Percentiles rank a stretch among this genome's conserved stretches.
Evolutionary conservation across 2,329 filamentous ascomycete genomes (phyloP).

Genomic region (Xylaria sp.): DNA sequence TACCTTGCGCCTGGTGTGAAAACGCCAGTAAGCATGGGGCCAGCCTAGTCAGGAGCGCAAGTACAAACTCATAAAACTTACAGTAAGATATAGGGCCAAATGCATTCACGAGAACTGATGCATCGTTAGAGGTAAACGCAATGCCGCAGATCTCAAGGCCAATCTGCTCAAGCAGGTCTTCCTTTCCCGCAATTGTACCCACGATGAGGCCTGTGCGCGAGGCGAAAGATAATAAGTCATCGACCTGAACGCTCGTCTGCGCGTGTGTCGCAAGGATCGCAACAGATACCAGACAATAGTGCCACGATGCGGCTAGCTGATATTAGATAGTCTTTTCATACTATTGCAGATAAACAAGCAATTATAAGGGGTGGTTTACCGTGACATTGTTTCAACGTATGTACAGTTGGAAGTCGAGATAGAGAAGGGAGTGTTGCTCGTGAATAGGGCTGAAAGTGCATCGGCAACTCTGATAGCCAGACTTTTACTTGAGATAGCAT

Average conservation of each 20-base stretch:
- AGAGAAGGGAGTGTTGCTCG: slow-evolving; percentile 30
- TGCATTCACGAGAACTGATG: slow-evolving; percentile 58
- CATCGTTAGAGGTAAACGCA: slow-evolving; percentile 56
- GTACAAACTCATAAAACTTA: slow-evolving; percentile 43
- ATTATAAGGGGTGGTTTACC: slow-evolving; percentile 47
- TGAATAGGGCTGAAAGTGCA: slow-evolving; percentile 50
- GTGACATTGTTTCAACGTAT: slow-evolving; percentile 57
- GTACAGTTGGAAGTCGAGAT: slow-evolving; percentile 51
- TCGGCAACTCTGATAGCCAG: slow-evolving; percentile 52
- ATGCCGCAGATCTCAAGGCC: slow-evolving; percentile 57
- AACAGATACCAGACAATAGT: slow-evolving; percentile 55
- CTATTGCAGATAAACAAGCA: not conserved
- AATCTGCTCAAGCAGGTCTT: slow-evolving; percentile 49
- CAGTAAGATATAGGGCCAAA: slow-evolving; percentile 62
- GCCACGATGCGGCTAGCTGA: slow-evolving; percentile 54
- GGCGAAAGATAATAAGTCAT: slow-evolving; percentile 17
- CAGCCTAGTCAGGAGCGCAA: not conserved
- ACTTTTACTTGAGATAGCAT: slow-evolving; percentile 41
- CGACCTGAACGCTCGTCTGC: slow-evolving; percentile 24
- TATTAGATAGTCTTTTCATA: slow-evolving; percentile 10
- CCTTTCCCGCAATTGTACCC: slow-evolving; percentile 19
- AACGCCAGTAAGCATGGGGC: slow-evolving; percentile 10
- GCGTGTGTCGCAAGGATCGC: slow-evolving; percentile 48
- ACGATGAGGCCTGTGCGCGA: not conserved
- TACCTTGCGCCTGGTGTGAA: slow-evolving; percentile 48